Base-by-base conservation (phyloP, 805 yeast genomes). In the Torulaspora gathmanii region DNA sequence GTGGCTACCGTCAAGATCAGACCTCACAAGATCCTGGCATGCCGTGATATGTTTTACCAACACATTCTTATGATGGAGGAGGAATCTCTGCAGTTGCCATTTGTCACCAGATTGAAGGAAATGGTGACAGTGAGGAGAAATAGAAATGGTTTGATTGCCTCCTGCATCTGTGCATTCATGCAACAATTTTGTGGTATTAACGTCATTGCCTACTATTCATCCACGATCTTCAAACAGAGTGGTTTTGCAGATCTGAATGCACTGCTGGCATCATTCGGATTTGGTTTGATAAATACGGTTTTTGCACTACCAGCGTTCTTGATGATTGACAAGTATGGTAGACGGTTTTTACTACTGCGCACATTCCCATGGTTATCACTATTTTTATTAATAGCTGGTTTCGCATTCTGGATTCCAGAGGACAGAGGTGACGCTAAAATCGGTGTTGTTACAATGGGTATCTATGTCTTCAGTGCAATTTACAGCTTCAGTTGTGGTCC, bases 161-260 rank as follows among this genome's bases (percentile, higher is more conserved):
- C 95, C 3, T 83, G 83, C 77, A 74, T 86, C 52, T 87, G 82
- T 48, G 87, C 88, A 80, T 84, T 86, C 60, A 83, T 83, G 87
- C 95, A 87, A 70, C 95, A 87, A 64, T 84, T 86, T 69, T 87
- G 95, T 68, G 95, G 95, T 55, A 79, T 87, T 63, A 87, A 87
- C 59, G 91, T 86, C 42, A 86, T 87, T 66, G 91, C 95, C 15
- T 84, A 86, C 67, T 87, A 85, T 65, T 83, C 91, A 1, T 82
- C 93, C 0, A 73, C 84, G 8, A 86, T 87, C 46, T 87, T 87
- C 67, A 64, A 74, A 17, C 74, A 80, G 46, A 79, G 89, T 17
- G 84, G 83, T 34, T 81, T 83, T 65, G 65, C 76, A 33, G 78
- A 75, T 49, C 71, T 76, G 50, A 72, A 77, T 47, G 81, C 95